phyloP scores from a whole-genome alignment of 257 asterid species.

The Solanum ossicruentum region DNA sequence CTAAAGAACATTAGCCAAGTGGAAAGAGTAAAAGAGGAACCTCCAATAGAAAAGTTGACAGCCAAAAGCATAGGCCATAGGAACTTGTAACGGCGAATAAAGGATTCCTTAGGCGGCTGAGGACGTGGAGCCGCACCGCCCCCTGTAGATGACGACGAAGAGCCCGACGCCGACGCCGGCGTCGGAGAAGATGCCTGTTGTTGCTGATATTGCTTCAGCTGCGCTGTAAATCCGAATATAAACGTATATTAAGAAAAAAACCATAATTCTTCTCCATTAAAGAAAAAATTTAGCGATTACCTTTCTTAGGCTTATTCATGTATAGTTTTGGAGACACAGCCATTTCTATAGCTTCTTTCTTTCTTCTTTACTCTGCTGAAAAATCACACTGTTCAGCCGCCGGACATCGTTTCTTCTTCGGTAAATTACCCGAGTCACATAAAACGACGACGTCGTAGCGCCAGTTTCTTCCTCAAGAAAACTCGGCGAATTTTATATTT shows the following conservation, averaged over 20 bases:
- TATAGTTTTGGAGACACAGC: conserved; percentile 45
- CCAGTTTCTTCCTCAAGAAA: neutral
- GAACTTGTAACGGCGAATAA: conserved; percentile 59
- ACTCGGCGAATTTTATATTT: neutral
- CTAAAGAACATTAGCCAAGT: neutral
- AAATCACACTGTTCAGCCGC: neutral
- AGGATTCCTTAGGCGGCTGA: conserved; percentile 48
- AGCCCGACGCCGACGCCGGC: conserved; percentile 7
- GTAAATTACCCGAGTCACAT: neutral
- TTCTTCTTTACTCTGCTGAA: neutral
- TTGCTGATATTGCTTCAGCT: conserved; percentile 34
- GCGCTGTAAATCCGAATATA: conserved; percentile 3
- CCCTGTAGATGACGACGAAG: conserved; percentile 21
- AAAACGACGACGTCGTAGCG: neutral
- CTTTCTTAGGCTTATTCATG: conserved; percentile 55
- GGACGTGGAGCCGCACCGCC: conserved; percentile 24
- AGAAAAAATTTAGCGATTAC: conserved; percentile 5
- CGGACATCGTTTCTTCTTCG: neutral
- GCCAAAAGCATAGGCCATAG: conserved; percentile 66
- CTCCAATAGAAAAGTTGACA: conserved; percentile 73
- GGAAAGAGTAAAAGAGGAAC: conserved; percentile 9
- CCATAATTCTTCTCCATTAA: neutral
- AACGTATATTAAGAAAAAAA: neutral
- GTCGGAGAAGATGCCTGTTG: conserved; percentile 16
- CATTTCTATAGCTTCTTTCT: conserved; percentile 17